Evolutionary conservation across 306 rosid species (phyloP), one percentile per base, ranked within the genome.

Genomic region (Astragalus membranaceus): DNA sequence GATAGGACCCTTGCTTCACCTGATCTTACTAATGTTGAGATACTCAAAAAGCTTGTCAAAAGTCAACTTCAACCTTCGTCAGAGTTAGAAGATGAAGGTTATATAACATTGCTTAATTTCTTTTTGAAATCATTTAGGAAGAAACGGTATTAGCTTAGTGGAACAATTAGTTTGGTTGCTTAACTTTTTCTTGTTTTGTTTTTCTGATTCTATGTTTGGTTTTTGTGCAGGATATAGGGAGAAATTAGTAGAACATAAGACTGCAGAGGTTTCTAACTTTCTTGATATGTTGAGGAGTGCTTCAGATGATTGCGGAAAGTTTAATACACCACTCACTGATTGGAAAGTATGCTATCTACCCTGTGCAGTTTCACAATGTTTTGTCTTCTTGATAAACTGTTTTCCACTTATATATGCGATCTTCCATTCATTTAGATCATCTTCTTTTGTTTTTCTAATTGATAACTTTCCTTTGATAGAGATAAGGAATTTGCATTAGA

Each of bases 231-330:
- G 83, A 59, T 80, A 67, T 52, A 69, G 63, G 20, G 91, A 80
- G 43, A 66, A 79, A n/a, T 53, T 29, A 12, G 48, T 81, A 39
- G 92, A 81, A 56, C 78, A 75, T 70, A 84, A 83, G 85, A 85
- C 91, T 13, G 81, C 85, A 3, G 92, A 91, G 77, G 75, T 91
- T 39, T 87, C 89, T 35, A 79, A 85, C 72, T 77, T 89, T 78
- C 96, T 95, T 74, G 89, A 87, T 68, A 89, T 95, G 97, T 53
- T 91, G 82, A 89, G 97, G 80, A 94, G 91, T 72, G 81, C 78
- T 79, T 91, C 92, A 30, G 59, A 76, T 65, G 74, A 69, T 41
- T 77, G 68, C 8, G 75, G 29, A 59, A 77, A 76, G 35, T 67
- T 70, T 29, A 84, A 75, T 42, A 55, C 81, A 60, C 73, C 69